Percentiles rank a stretch among this genome's conserved stretches.
Evolutionary conservation across 2,329 filamentous ascomycete genomes (phyloP).

Genomic region (Claviceps monticola): DNA sequence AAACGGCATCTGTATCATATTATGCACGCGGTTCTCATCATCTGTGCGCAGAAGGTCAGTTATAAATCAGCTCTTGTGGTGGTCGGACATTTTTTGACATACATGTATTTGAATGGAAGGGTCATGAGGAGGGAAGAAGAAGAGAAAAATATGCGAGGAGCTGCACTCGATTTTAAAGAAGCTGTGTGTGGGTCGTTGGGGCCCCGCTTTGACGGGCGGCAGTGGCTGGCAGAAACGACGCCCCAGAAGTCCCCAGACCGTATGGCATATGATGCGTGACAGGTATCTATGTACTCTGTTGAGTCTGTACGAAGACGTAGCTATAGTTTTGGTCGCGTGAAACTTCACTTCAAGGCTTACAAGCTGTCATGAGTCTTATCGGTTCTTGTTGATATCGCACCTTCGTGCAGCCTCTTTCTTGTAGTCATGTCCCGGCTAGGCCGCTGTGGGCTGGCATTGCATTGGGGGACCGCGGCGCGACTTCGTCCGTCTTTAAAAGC

Average conservation of each 20-base stretch:
- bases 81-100: slow-evolving; percentile 29
- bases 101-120: slow-evolving; percentile 99
- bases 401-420: slow-evolving; percentile 2
- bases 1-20: slow-evolving; percentile 66
- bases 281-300: too few relatives aligned
- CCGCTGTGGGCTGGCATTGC: slow-evolving; percentile 12
- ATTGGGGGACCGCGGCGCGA: slow-evolving; percentile 3
- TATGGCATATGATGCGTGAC: background rate
- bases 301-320: background rate
- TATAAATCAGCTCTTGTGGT: slow-evolving; percentile 12
- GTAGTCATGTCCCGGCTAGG: slow-evolving; percentile 14
- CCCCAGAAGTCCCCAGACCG: background rate
- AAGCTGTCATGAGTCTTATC: background rate
- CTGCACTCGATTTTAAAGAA: slow-evolving; percentile 23
- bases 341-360: background rate
- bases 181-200: slow-evolving; percentile 2
- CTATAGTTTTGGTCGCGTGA: too few relatives aligned
- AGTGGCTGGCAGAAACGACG: slow-evolving; percentile 3
- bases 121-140: slow-evolving; percentile 55
- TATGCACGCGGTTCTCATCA: slow-evolving; percentile 99
- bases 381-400: background rate
- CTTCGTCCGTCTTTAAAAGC: background rate
- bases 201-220: slow-evolving; percentile 1
- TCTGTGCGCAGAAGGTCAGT: slow-evolving; percentile 38
- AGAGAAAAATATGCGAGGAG: slow-evolving; percentile 22